A percentile compares a stretch with the other conserved stretches of the same genome.
Conservation (phyloP, 768 basidiomycete genomes). For the Mrakia hoshinonis region DNA sequence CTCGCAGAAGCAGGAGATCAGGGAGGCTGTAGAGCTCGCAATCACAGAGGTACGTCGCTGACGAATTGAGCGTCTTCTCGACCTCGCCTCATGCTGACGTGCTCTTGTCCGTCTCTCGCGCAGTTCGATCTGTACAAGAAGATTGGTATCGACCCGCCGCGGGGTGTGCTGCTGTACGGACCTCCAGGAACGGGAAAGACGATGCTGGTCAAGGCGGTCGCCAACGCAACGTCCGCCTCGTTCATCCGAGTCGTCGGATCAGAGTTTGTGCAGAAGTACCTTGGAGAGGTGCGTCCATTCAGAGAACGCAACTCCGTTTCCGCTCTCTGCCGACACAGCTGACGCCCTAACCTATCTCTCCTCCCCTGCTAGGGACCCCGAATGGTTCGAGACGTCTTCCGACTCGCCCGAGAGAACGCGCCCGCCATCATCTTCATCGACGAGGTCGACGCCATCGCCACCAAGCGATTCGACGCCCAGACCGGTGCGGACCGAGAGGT, state of each 20-base stretch:
- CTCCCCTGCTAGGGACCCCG: slow-evolving; percentile 63
- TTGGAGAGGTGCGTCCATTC: slow-evolving; percentile 59
- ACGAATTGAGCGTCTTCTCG: neutral
- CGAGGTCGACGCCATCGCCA: slow-evolving; percentile 87
- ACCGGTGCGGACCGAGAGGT: slow-evolving; percentile 98
- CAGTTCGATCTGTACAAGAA: slow-evolving; percentile 98
- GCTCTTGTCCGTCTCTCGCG: neutral
- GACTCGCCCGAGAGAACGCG: slow-evolving; percentile 90
- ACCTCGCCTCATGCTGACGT: neutral
- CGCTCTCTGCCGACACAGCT: neutral
- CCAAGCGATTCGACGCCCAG: slow-evolving; percentile 98
- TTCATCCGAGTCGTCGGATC: slow-evolving; percentile 98
- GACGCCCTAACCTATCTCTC: neutral
- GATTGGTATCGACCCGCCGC: slow-evolving; percentile 97
- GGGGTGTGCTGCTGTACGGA: slow-evolving; percentile 92
- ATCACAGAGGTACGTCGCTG: slow-evolving; percentile 40
- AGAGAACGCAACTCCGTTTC: too few relatives aligned
- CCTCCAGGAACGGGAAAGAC: slow-evolving; percentile 98
- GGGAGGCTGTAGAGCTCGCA: slow-evolving; percentile 95
- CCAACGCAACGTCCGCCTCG: slow-evolving; percentile 89
- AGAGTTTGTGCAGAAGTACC: slow-evolving; percentile 98
- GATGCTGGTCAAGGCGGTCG: slow-evolving; percentile 99
- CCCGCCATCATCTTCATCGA: slow-evolving; percentile 99
- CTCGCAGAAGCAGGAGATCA: slow-evolving; percentile 93
- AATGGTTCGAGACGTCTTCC: slow-evolving; percentile 99